Evolutionary conservation across 2,329 filamentous ascomycete species (phyloP).

Genomic region (Aureobasidium leucospermi): DNA sequence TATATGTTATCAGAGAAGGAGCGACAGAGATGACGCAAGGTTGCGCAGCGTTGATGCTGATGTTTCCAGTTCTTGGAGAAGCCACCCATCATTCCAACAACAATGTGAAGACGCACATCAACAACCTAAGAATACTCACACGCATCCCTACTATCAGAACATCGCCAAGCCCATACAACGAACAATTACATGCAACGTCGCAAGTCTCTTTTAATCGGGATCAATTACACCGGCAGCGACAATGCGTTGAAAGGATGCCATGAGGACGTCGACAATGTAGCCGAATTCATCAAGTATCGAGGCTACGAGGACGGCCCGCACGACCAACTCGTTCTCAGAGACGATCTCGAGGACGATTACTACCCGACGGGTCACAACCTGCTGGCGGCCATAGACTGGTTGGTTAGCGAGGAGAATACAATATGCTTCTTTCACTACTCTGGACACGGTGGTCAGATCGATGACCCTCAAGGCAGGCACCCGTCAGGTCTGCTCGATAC

Average conservation of each 20-base stretch:
- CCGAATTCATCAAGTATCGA: slow-evolving; percentile 37
- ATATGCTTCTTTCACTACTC: slow-evolving; percentile 52
- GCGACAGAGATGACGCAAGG: background rate
- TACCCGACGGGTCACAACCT: slow-evolving; percentile 28
- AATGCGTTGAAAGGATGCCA: slow-evolving; percentile 43
- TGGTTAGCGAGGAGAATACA: slow-evolving; percentile 47
- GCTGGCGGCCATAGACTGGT: slow-evolving; percentile 50
- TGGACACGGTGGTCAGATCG: slow-evolving; percentile 51
- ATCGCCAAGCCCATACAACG: background rate
- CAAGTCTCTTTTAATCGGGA: slow-evolving; percentile 48
- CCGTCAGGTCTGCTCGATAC: slow-evolving; percentile 19
- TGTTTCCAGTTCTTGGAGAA: background rate
- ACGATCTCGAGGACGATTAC: slow-evolving; percentile 30
- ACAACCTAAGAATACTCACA: background rate
- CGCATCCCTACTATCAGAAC: background rate
- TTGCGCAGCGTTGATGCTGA: too few species aligned
- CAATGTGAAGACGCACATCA: background rate
- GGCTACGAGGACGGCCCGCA: slow-evolving; percentile 36
- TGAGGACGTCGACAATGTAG: slow-evolving; percentile 43
- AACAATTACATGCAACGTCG: slow-evolving; percentile 16
- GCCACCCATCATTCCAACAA: background rate
- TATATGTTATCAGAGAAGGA: background rate
- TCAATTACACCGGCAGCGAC: slow-evolving; percentile 42
- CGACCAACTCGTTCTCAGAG: slow-evolving; percentile 40
- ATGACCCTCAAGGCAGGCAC: slow-evolving; percentile 31